phyloP scores from a whole-genome alignment of 2,329 filamentous ascomycete species.

The Delphinella strobiligena region DNA sequence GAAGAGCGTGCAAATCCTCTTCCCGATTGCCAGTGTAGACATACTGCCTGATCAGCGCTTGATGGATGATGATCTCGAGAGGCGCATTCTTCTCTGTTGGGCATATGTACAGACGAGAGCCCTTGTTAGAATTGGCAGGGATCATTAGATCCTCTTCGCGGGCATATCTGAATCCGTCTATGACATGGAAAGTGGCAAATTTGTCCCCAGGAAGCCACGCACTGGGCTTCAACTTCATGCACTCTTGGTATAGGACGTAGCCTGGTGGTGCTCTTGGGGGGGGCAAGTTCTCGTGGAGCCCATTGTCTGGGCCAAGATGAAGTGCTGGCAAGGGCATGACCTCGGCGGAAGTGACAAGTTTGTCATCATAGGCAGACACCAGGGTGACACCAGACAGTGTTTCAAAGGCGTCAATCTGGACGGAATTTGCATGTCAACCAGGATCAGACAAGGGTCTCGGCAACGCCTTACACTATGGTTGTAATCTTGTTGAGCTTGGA shows the following conservation, averaged over 20 bases:
- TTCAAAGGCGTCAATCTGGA: no score
- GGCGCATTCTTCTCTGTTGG: not conserved
- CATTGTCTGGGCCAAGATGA: no score
- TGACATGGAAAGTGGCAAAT: not conserved
- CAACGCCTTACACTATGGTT: not conserved
- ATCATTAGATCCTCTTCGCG: not conserved
- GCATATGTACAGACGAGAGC: not conserved
- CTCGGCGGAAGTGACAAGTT: no score
- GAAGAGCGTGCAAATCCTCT: constrained; percentile 1
- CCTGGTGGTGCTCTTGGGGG: constrained; percentile 1
- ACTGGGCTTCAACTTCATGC: not conserved
- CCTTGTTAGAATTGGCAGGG: not conserved
- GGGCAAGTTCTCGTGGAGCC: no score
- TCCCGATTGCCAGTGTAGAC: constrained; percentile 4
- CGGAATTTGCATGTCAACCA: no score
- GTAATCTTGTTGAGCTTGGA: not conserved
- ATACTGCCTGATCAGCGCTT: constrained; percentile 3
- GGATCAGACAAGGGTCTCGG: not conserved
- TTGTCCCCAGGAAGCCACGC: not conserved
- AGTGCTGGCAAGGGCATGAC: no score
- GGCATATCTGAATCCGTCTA: not conserved
- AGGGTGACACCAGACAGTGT: no score
- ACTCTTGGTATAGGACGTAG: constrained; percentile 1
- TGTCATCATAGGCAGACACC: no score
- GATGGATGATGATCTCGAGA: not conserved